phyloP scores from a whole-genome alignment of 805 yeast genomes.

The Yarrowia hollandica region DNA sequence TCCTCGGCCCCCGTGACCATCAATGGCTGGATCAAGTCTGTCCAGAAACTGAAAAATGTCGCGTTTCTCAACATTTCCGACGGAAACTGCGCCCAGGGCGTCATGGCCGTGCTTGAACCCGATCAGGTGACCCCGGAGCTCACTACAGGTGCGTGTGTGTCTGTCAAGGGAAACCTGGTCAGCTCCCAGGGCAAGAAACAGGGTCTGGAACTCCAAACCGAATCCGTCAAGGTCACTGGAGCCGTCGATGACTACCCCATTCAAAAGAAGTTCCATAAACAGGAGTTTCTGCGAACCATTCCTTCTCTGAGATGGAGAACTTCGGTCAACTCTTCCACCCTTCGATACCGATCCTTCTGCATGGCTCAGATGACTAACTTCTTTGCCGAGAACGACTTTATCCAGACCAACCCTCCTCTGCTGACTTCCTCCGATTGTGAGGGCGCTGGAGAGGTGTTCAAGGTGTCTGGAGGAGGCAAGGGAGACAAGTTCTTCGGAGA shows the following conservation, averaged over 20 bases:
- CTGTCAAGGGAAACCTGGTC: slow-evolving; percentile 48
- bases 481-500: slow-evolving; percentile 44
- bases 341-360: slow-evolving; percentile 71
- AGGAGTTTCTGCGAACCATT: slow-evolving; percentile 65
- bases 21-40: slow-evolving; percentile 73
- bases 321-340: slow-evolving; percentile 58
- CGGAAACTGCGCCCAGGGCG: slow-evolving; percentile 59
- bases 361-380: slow-evolving; percentile 56
- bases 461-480: slow-evolving; percentile 48
- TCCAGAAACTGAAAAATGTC: slow-evolving; percentile 70
- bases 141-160: slow-evolving; percentile 51
- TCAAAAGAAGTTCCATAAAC: slow-evolving; percentile 73
- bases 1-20: slow-evolving; percentile 45
- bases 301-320: slow-evolving; percentile 81
- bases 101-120: slow-evolving; percentile 55
- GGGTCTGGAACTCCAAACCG: slow-evolving; percentile 51
- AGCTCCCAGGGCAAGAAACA: slow-evolving; percentile 55
- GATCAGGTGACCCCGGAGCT: slow-evolving; percentile 35
- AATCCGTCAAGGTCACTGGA: slow-evolving; percentile 54
- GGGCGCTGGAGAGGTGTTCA: slow-evolving; percentile 93
- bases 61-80: slow-evolving; percentile 80
- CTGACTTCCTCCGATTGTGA: slow-evolving; percentile 92
- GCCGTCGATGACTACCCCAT: slow-evolving; percentile 69
- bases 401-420: slow-evolving; percentile 81
- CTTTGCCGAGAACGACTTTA: slow-evolving; percentile 55